These are phyloP conservation scores for Rhodotorula sp. DNA, from an alignment of 1,284 basidiomycete genomes.

Conservation along the genomic window DNA sequence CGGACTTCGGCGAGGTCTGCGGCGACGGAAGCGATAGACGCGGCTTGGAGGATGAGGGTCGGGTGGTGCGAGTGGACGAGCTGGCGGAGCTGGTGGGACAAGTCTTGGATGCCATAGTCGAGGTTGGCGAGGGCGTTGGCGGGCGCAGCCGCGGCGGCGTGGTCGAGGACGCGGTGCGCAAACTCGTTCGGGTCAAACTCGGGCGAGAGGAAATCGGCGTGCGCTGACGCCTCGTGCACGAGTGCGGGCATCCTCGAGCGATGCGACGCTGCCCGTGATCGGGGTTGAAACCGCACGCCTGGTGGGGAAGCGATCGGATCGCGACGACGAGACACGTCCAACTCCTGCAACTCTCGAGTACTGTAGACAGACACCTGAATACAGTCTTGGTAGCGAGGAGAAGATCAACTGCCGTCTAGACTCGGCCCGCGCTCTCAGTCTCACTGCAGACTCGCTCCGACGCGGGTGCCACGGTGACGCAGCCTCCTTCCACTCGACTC, in stretches of 20 bases:
- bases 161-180: slow-evolving; percentile 76
- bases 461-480: no score
- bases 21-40: slow-evolving; percentile 66
- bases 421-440: no score
- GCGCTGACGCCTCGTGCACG: background rate
- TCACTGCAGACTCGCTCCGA: no score
- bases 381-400: no score
- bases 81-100: slow-evolving; percentile 74
- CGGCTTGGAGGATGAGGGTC: slow-evolving; percentile 53
- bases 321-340: no score
- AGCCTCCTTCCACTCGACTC: no score
- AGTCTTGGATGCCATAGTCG: slow-evolving; percentile 78
- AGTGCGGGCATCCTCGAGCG: background rate
- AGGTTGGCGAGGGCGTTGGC: slow-evolving; percentile 69
- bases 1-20: slow-evolving; percentile 54
- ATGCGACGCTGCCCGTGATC: no score
- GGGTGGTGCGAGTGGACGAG: slow-evolving; percentile 46
- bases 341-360: no score
- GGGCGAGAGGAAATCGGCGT: slow-evolving; percentile 63
- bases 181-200: slow-evolving; percentile 83
- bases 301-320: no score
- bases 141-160: slow-evolving; percentile 57
- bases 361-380: no score
- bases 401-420: no score
- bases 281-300: no score